Conservation (phyloP, 2,329 filamentous ascomycete species). For the Hypoxylon sp. region DNA sequence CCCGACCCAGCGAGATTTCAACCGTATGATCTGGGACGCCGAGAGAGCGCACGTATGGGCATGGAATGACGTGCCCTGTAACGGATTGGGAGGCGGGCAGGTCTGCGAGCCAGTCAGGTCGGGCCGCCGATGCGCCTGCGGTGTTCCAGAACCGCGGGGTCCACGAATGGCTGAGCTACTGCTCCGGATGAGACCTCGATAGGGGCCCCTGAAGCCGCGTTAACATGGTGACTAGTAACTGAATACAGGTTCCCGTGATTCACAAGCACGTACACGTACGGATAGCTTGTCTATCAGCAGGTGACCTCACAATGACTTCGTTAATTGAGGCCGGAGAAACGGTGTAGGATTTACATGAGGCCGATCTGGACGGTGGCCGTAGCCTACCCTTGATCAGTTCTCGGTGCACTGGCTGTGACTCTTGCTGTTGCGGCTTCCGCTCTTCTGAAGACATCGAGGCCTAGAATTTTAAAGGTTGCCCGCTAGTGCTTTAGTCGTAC, state of each 20-base stretch:
- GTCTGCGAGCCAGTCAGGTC: constrained; percentile 16
- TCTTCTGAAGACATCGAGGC: constrained; percentile 21
- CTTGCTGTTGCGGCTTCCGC: constrained; percentile 13
- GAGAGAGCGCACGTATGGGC: constrained; percentile 2
- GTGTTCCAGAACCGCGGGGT: constrained; percentile 48
- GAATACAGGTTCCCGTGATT: constrained; percentile 17
- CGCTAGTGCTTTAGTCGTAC: constrained; percentile 2
- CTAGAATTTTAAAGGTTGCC: background rate
- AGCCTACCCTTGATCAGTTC: constrained; percentile 44
- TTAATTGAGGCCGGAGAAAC: constrained; percentile 41
- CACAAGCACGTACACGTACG: constrained; percentile 43
- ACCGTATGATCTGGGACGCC: background rate
- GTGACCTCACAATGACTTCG: constrained; percentile 43
- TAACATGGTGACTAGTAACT: constrained; percentile 18
- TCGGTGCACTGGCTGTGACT: constrained; percentile 22
- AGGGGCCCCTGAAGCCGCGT: constrained; percentile 40
- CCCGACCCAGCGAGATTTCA: background rate
- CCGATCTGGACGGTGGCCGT: constrained; percentile 37
- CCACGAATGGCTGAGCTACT: constrained; percentile 51
- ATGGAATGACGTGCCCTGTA: constrained; percentile 9
- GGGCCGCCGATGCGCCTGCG: constrained; percentile 27
- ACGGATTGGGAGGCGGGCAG: constrained; percentile 7
- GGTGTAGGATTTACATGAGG: constrained; percentile 45
- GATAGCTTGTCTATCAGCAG: constrained; percentile 24
- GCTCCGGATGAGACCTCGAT: constrained; percentile 47